phyloP scores from a whole-genome alignment of 139 green algal genomes.

The Chlorella sp. region DNA sequence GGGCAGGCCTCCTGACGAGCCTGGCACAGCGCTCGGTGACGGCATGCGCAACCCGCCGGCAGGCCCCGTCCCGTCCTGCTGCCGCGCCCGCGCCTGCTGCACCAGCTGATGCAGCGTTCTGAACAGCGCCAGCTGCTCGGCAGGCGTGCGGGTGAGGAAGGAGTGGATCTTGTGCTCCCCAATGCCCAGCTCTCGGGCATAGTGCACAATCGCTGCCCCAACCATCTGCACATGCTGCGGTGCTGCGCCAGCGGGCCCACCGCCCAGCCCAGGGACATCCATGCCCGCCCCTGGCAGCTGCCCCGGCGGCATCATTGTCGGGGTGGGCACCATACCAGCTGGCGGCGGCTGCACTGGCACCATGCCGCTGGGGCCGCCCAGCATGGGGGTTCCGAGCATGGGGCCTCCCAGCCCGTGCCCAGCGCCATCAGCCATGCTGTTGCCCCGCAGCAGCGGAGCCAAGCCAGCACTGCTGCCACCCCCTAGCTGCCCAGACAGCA shows the following conservation, averaged over 20 bases:
- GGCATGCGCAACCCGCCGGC: background rate
- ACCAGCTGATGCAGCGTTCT: slow-evolving; percentile 31
- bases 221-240: slow-evolving; percentile 20
- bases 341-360: slow-evolving; percentile 3
- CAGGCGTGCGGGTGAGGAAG: slow-evolving; percentile 1
- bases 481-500: background rate
- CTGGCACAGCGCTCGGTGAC: background rate
- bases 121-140: slow-evolving; percentile 21
- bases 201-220: slow-evolving; percentile 9
- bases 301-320: background rate
- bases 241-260: too few species aligned
- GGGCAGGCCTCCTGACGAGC: background rate
- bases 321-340: slow-evolving; percentile 7
- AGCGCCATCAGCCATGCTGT: background rate
- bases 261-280: background rate
- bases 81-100: slow-evolving; percentile 7
- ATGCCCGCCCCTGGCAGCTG: background rate
- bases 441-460: background rate
- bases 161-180: slow-evolving; percentile 19
- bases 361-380: background rate
- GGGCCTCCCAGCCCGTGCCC: background rate
- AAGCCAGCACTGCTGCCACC: background rate
- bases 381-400: background rate
- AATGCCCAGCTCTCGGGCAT: slow-evolving; percentile 23
- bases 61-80: background rate